These are phyloP conservation scores for Rasamsonia emersonii DNA, from an alignment of 2,329 filamentous ascomycete species.

Conservation along the genomic window DNA sequence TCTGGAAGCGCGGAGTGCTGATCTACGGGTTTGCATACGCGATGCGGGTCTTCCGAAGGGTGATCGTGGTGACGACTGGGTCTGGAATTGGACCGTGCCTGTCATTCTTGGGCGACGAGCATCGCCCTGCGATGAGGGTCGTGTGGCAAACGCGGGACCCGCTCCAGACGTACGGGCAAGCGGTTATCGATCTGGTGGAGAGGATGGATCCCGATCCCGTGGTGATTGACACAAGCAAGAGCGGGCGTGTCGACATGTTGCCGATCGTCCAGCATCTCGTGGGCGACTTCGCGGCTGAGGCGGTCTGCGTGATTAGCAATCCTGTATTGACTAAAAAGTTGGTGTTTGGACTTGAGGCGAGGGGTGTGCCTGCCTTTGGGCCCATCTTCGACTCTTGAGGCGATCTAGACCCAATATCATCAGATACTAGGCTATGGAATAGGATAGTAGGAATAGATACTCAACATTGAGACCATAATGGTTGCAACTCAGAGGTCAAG, in stretches of 20 bases:
- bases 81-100: conserved; percentile 65
- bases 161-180: conserved; percentile 52
- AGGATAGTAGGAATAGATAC: too few species aligned
- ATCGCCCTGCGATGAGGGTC: conserved; percentile 44
- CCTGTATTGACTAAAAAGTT: conserved; percentile 58
- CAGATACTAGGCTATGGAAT: too few species aligned
- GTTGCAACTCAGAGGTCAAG: too few species aligned
- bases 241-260: conserved; percentile 55
- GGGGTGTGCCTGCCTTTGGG: conserved; percentile 60
- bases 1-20: conserved; percentile 63
- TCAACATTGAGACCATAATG: too few species aligned
- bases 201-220: conserved; percentile 53
- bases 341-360: conserved; percentile 59
- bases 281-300: conserved; percentile 47
- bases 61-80: conserved; percentile 62
- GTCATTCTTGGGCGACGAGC: conserved; percentile 47
- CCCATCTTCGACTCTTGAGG: conserved; percentile 67
- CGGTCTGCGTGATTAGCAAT: conserved; percentile 66
- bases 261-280: conserved; percentile 46
- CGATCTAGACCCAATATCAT: too few species aligned
- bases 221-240: conserved; percentile 56
- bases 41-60: conserved; percentile 55
- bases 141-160: conserved; percentile 62
- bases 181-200: conserved; percentile 48
- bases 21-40: conserved; percentile 60